A percentile compares a stretch with the other conserved stretches of the same genome.
These are phyloP conservation scores for Udeniomyces megalosporus DNA, from an alignment of 768 basidiomycete species.

Conservation along the genomic window DNA sequence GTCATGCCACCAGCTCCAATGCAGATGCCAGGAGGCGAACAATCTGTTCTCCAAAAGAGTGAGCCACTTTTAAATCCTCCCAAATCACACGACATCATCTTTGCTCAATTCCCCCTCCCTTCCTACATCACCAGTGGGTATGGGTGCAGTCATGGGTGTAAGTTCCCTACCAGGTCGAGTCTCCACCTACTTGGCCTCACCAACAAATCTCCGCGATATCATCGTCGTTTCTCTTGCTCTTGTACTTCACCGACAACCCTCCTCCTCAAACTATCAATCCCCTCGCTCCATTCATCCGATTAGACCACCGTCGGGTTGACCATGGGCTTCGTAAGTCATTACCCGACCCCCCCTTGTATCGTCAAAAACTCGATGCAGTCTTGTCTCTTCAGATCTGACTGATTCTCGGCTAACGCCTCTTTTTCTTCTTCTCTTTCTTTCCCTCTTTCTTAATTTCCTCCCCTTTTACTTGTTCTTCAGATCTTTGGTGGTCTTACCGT, in stretches of 20 bases:
- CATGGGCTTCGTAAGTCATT: constrained; percentile 93
- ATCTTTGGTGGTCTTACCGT: not conserved
- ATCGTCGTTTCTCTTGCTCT: too few species aligned
- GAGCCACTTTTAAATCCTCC: too few species aligned
- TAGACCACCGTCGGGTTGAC: constrained; percentile 56
- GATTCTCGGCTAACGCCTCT: not conserved
- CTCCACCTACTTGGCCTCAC: too few species aligned
- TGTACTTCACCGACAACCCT: not conserved
- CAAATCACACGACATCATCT: too few species aligned
- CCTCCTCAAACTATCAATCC: not conserved
- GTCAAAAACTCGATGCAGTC: constrained; percentile 21
- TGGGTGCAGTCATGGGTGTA: constrained; percentile 14
- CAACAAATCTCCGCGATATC: too few species aligned
- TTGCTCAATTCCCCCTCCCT: too few species aligned
- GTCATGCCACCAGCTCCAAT: too few species aligned
- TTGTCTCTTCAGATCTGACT: not conserved
- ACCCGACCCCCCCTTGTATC: constrained; percentile 76
- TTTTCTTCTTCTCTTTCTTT: not conserved
- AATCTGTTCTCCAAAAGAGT: too few species aligned
- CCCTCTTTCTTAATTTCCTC: not conserved
- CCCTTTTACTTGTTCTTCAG: not conserved
- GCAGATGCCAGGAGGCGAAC: too few species aligned
- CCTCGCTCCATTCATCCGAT: not conserved
- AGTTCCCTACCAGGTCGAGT: not conserved
- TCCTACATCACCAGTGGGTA: too few species aligned